Evolutionary conservation across 169 alveolate species (phyloP), one percentile per base, ranked within the genome.

Genomic region (Cryptosporidium ryanae): DNA sequence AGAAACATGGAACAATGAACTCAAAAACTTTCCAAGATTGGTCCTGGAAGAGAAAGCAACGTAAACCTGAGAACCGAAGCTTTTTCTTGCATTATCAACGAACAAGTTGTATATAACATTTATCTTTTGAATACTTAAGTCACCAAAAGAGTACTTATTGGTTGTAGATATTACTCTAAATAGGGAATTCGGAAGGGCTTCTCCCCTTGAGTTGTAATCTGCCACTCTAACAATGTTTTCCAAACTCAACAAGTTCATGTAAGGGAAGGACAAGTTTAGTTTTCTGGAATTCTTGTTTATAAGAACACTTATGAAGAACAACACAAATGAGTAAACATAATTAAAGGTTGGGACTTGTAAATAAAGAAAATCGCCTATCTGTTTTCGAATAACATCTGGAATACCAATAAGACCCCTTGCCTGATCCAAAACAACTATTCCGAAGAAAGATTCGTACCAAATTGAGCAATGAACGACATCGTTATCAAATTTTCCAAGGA

Each of bases 371-470:
- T 61, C 66, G 13, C 46, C 43, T 25, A 25, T 6, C 25, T 38
- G 57, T 21, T 21, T 17, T 32, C 31, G 8, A 1, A 15, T n/a
- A 50, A 15, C 52, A 17, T 54, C 27, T 44, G 44, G 17, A 21
- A 59, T 63, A n/a, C 57, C 48, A 29, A 76, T 59, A 29, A 55
- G 70, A 17, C 87, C 87, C 18, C 87, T 76, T n/a, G 87, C 13
- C 21, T 32, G 49, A 25, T 76, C 87, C 13, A 61, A 21, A 48
- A 61, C 50, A 0, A 55, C 8, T 7, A 61, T n/a, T 43, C 63
- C 76, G 29, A 23, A 59, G 21, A 59, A 59, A n/a, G 87, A 49
- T 32, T 76, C 71, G n/a, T 76, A 76, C n/a, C 23, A 27, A 15
- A 57, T 63, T 2, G 64, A 52, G 2, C 38, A 29, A 7, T 38